Evolutionary conservation across 202 grass and related monocot genomes (phyloP), one percentile per base, ranked within the genome.

Genomic region (Panicum virgatum): DNA sequence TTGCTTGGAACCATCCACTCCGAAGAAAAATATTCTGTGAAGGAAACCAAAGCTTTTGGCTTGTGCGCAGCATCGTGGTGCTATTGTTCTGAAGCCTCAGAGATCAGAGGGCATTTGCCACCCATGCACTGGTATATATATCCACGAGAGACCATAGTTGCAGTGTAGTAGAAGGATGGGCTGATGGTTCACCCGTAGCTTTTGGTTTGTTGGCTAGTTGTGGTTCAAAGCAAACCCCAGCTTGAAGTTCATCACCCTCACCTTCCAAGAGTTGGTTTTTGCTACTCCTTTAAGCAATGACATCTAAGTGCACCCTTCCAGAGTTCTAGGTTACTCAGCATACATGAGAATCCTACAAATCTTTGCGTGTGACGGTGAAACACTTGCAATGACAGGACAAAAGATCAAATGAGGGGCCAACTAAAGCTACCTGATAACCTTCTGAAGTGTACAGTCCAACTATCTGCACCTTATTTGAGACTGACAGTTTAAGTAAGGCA

Each of bases 141-240:
- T 54, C 45, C 62, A 75, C 48, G 29, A 48, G 52, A 73, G 68
- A 71, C 20, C 61, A 68, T 51, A 54, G 62, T 50, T 75, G 80
- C 40, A 83, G 73, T 79, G 79, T 22, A 60, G 32, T 78, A 42
- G 60, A 86, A 77, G 64, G 73, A 51, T 61, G 32, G 72, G 26
- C 52, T 22, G 54, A 80, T 83, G 83, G 88, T 86, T 90, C 61
- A 10, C 38, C 83, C 20, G 80, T 86, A 83, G 88, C 84, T 90
- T 73, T 90, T 86, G 51, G 88, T 73, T 86, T 82, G 88, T 90
- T 90, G 75, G 80, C 80, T 79, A 72, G 88, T 80, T 90, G 87
- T 14, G 44, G 53, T 75, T 83, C 79, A 65, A 83, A 86, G 84
- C 80, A 86, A 90, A 53, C 75, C 53, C 65, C 75, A 76, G 27